Conservation (phyloP, 2,329 filamentous ascomycete genomes). For the Fonsecaea pedrosoi region DNA sequence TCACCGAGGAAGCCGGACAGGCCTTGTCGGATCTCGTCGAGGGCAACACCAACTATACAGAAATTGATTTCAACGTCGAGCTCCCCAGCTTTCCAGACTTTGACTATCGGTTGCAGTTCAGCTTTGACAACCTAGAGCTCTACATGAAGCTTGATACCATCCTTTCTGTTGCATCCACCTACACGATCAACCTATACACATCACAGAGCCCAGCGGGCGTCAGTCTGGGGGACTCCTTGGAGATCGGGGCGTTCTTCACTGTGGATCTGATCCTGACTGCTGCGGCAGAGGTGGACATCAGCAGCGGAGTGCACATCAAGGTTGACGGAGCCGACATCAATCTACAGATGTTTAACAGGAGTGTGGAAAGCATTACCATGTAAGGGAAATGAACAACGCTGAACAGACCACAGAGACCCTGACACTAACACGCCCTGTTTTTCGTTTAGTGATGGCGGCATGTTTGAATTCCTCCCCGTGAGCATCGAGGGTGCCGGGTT, state of each 20-base stretch:
- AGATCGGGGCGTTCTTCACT: constrained; percentile 3
- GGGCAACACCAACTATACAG: constrained; percentile 1
- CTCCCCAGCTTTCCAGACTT: neutral
- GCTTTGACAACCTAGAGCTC: constrained; percentile 12
- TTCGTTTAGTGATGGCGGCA: constrained; percentile 1
- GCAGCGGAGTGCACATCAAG: constrained; percentile 7
- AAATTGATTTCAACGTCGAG: constrained; percentile 7
- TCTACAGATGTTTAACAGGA: neutral
- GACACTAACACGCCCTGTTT: neutral
- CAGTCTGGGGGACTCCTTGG: neutral
- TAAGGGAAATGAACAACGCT: neutral
- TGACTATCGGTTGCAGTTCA: neutral
- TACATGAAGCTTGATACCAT: constrained; percentile 9
- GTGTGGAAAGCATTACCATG: constrained; percentile 2
- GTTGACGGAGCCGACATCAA: constrained; percentile 1
- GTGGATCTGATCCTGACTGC: constrained; percentile 10
- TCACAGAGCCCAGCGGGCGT: neutral
- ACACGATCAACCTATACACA: constrained; percentile 10
- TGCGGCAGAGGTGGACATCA: constrained; percentile 1
- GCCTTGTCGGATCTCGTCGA: neutral
- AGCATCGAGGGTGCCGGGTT: neutral
- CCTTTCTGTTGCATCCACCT: constrained; percentile 1
- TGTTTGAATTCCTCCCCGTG: constrained; percentile 12
- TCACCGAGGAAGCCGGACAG: constrained; percentile 2
- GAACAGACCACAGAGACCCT: neutral